Base-by-base conservation (phyloP, 2,329 filamentous ascomycete genomes). In the Rhytidhysteron rufulum region DNA sequence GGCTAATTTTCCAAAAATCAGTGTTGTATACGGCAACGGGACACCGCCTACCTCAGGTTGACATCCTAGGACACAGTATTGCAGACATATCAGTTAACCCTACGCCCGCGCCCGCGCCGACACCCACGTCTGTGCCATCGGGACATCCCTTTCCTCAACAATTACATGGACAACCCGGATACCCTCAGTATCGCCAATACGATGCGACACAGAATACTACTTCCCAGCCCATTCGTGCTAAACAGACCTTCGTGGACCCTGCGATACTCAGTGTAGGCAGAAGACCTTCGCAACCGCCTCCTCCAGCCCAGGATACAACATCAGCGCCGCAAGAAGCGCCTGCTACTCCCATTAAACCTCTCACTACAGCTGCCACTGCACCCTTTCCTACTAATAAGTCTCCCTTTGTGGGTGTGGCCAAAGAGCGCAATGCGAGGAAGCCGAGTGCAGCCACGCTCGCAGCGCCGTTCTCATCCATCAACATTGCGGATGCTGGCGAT, bases 251-350 rank as follows among this genome's bases (percentile, higher is more conserved):
- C 55, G 75, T 83, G n/a, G 88, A 94, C 54, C 88, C 88, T 9
- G 88, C 88, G 3, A 94, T 94, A 40, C 61, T 94, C 33, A 89
- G 86, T 58, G 78, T 87, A 59, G 63, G 63, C 16, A 63, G 44
- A 51, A 54, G 54, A 44, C 64, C 53, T 37, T 60, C 55, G 34
- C 53, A 41, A 13, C 48, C 41, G 15, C 48, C 49, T 22, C 50
- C 49, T 37, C 41, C 53, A 3, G 45, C 46, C 16, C 53, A 55
- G 29, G 31, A 51, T 16, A 16, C 31, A 25, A 10, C 39, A 5
- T 18, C 44, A 30, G 36, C 29, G 2, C 38, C 48, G 10, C 61
- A 60, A 37, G 62, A 66, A 48, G 65, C 63, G 13, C 63, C 69
- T 15, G 64, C 69, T 5, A 70, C 67, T 18, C 69, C 69, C 0